Evolutionary conservation across 495 filamentous ascomycete genomes (phyloP).

Genomic region (Acidiella bohemica): DNA sequence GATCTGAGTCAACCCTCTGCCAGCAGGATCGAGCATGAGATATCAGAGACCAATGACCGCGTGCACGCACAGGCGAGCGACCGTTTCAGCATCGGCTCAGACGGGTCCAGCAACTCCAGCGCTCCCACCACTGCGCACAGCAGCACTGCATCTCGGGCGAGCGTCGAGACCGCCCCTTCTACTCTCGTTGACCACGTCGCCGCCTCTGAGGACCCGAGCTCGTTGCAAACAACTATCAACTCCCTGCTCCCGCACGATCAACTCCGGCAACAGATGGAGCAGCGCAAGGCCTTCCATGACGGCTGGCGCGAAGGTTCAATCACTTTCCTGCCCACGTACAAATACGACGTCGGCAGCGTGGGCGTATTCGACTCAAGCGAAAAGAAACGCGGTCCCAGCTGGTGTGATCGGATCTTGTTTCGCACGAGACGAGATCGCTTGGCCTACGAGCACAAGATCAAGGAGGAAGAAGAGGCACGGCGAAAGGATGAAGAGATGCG

Average conservation of each 20-base stretch:
- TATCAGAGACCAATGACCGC: constrained; percentile 14
- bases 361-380: constrained; percentile 89
- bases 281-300: constrained; percentile 68
- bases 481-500: constrained; percentile 77
- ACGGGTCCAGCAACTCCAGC: background rate
- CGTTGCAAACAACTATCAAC: constrained; percentile 69
- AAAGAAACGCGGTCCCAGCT: constrained; percentile 82
- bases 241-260: constrained; percentile 88
- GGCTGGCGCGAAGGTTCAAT: constrained; percentile 88
- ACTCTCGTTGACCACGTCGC: constrained; percentile 11
- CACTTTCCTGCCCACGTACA: constrained; percentile 85
- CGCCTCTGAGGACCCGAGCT: constrained; percentile 39
- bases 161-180: constrained; percentile 6
- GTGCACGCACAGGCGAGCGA: constrained; percentile 2
- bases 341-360: constrained; percentile 93
- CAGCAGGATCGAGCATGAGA: constrained; percentile 28
- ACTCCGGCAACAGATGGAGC: constrained; percentile 56
- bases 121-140: background rate
- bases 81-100: constrained; percentile 7
- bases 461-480: constrained; percentile 51
- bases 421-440: constrained; percentile 57
- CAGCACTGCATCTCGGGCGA: constrained; percentile 1
- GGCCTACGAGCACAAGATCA: constrained; percentile 51
- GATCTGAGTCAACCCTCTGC: constrained; percentile 31
- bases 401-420: constrained; percentile 95